Conservation (phyloP, 2,329 filamentous ascomycete species). For the Fusarium humuli region DNA sequence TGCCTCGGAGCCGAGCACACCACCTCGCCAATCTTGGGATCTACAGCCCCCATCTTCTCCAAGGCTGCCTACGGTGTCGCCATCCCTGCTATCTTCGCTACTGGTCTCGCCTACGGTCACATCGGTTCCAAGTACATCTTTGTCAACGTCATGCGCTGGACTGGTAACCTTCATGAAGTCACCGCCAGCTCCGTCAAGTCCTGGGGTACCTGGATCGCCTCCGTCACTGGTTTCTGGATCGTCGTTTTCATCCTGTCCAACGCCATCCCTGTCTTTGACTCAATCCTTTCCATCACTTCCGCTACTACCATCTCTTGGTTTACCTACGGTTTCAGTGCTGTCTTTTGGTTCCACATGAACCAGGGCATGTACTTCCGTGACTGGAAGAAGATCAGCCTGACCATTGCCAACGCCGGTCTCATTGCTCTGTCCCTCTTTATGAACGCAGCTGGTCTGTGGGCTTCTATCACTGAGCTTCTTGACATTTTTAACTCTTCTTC, state of each 20-base stretch:
- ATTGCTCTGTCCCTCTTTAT: slow-evolving; percentile 42
- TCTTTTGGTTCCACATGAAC: slow-evolving; percentile 47
- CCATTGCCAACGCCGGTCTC: slow-evolving; percentile 37
- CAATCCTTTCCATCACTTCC: slow-evolving; percentile 45
- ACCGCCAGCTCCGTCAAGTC: slow-evolving; percentile 41
- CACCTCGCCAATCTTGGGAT: slow-evolving; percentile 40
- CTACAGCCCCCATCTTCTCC: slow-evolving; percentile 28
- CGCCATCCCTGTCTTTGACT: slow-evolving; percentile 47
- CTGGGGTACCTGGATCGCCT: slow-evolving; percentile 45
- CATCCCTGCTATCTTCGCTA: slow-evolving; percentile 41
- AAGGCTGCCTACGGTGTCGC: slow-evolving; percentile 44
- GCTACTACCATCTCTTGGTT: slow-evolving; percentile 48
- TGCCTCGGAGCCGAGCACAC: slow-evolving; percentile 41
- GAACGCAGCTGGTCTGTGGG: slow-evolving; percentile 45
- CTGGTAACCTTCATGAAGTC: slow-evolving; percentile 30
- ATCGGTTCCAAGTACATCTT: slow-evolving; percentile 46
- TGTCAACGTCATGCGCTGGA: slow-evolving; percentile 37
- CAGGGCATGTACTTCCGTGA: slow-evolving; percentile 25
- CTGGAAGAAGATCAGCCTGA: slow-evolving; percentile 42
- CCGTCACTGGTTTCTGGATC: slow-evolving; percentile 44
- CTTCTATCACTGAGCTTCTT: slow-evolving; percentile 41
- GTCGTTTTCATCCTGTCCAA: slow-evolving; percentile 46
- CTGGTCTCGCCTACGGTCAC: slow-evolving; percentile 43
- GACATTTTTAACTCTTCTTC: slow-evolving; percentile 37
- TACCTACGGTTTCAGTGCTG: slow-evolving; percentile 41